phyloP scores from a whole-genome alignment of 2,329 filamentous ascomycete genomes.

The Clonostachys chloroleuca region DNA sequence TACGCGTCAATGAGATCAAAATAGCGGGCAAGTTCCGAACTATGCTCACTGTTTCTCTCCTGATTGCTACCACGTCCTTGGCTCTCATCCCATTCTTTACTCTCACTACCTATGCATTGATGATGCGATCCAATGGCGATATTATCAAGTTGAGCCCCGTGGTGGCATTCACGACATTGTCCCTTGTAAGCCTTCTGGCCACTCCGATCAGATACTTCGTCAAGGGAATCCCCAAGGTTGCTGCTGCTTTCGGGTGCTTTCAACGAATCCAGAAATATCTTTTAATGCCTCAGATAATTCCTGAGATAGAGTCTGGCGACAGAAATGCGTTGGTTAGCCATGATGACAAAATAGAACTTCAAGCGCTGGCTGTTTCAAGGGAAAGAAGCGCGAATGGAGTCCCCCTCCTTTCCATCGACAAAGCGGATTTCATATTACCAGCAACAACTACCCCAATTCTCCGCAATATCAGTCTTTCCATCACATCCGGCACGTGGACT shows the following conservation, averaged over 20 bases:
- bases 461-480: constrained; percentile 10
- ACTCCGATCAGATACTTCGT: not conserved
- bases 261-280: constrained; percentile 2
- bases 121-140: constrained; percentile 2
- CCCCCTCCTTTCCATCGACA: no score
- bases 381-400: no score
- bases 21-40: constrained; percentile 8
- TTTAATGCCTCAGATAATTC: constrained; percentile 4
- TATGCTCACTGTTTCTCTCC: constrained; percentile 3
- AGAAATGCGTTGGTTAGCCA: not conserved
- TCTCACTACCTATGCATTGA: constrained; percentile 7
- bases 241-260: constrained; percentile 2
- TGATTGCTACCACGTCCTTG: constrained; percentile 20
- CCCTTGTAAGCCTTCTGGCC: not conserved
- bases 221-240: constrained; percentile 3
- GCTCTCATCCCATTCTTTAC: constrained; percentile 21
- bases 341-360: no score
- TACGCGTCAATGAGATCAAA: constrained; percentile 10
- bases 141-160: constrained; percentile 15
- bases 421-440: constrained; percentile 1
- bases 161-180: constrained; percentile 21
- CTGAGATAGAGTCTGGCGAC: constrained; percentile 6
- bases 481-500: constrained; percentile 3
- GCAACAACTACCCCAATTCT: constrained; percentile 9
- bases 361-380: no score